Conservation (phyloP, 495 filamentous ascomycete species). For the Filosporella fistucella region DNA sequence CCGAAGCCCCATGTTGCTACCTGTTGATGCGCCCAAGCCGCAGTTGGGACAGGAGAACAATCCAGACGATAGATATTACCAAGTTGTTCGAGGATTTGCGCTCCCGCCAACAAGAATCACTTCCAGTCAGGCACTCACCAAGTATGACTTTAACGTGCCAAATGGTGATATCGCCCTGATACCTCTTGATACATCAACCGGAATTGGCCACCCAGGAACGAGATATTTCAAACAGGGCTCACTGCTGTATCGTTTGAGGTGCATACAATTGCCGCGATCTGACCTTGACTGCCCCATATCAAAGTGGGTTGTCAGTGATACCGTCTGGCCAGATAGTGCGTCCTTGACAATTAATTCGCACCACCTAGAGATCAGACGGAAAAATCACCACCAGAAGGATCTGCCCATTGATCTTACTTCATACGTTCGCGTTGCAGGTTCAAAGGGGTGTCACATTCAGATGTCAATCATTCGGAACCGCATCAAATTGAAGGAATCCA, state of each 20-base stretch:
- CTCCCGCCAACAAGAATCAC: slow-evolving; percentile 15
- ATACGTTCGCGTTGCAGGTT: slow-evolving; percentile 27
- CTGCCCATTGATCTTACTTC: slow-evolving; percentile 68
- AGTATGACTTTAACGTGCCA: slow-evolving; percentile 17
- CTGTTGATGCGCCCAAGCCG: background rate
- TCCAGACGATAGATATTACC: slow-evolving; percentile 16
- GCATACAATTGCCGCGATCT: slow-evolving; percentile 26
- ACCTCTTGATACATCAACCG: slow-evolving; percentile 7
- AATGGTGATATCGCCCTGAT: slow-evolving; percentile 8
- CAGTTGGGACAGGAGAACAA: slow-evolving; percentile 7
- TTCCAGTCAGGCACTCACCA: slow-evolving; percentile 1
- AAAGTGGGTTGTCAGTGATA: slow-evolving; percentile 58
- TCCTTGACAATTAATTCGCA: slow-evolving; percentile 64
- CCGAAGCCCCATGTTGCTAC: slow-evolving; percentile 18
- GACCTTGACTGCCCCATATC: slow-evolving; percentile 12
- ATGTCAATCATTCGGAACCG: slow-evolving; percentile 42
- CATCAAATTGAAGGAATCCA: slow-evolving; percentile 29
- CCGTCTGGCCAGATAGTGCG: slow-evolving; percentile 58
- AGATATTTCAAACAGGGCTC: slow-evolving; percentile 17
- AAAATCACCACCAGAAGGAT: slow-evolving; percentile 68
- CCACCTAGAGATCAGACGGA: slow-evolving; percentile 55
- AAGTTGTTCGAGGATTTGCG: slow-evolving; percentile 18
- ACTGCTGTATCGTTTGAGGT: slow-evolving; percentile 29
- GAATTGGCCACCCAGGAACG: background rate
- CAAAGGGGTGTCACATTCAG: slow-evolving; percentile 36